Base-by-base conservation (phyloP, 2,329 filamentous ascomycete species). In the Sarocladiaceae sp. region DNA sequence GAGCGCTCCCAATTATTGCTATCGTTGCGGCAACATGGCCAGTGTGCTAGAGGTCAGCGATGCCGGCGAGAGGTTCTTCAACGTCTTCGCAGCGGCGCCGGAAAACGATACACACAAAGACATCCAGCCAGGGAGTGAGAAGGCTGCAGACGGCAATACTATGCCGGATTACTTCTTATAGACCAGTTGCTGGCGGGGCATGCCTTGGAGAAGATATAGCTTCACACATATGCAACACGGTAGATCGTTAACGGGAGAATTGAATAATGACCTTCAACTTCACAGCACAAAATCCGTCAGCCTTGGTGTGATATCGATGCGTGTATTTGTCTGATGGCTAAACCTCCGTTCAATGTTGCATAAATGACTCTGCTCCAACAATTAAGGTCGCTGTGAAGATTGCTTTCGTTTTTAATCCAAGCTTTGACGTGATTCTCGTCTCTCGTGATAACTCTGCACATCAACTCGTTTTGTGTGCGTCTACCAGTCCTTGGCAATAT, bases 1-100 rank as follows among this genome's bases (percentile, higher is more conserved):
- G 94, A 97, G 91, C 66, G 94, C 94, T 4, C 94, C 94, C 2
- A 99, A 95, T 63, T 95, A 95, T 71, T 95, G 90, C 71, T 96
- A 96, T 68, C 80, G 92, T 31, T 99, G 94, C 71, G 94, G 94
- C 44, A 99, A 99, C 68, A 86, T 97, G 82, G 94, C 94, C 8
- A 96, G 91, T 69, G 94, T 99, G 42, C 79, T 99, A 33, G 94
- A 99, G 72, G 94, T 99, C 53, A 93, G 90, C 67, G 91, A 96
- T 65, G 87, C 86, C 1, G 93, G 94, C 33, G 91, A 96, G 70
- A 79, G 93, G 54, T 96, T 90, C 70, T 99, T 97, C 76, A 99
- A 99, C 66, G 92, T 97, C 22, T 99, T 99, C 68, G 90, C 95
- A 53, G 94, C 94, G 3, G 93, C 94, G 25, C 94, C 94, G 2